phyloP scores from a whole-genome alignment of 2,329 filamentous ascomycete species.

The Parafenestella ontariensis region DNA sequence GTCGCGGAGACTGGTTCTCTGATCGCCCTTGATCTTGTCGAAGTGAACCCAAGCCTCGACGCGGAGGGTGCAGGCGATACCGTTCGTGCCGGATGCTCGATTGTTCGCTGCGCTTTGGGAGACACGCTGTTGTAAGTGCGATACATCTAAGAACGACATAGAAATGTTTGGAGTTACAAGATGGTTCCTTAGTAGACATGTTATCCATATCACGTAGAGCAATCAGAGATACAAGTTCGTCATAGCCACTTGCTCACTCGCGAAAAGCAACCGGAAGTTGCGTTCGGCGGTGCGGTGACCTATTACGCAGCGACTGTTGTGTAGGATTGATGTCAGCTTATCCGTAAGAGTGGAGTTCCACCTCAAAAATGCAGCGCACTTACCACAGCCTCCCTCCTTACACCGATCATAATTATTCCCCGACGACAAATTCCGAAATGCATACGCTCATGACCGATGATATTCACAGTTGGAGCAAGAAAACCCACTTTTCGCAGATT shows the following conservation, averaged over 20 bases:
- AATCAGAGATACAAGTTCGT: neutral
- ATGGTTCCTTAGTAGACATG: neutral
- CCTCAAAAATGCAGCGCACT: neutral
- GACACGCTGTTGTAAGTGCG: conserved; percentile 77
- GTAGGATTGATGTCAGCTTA: neutral
- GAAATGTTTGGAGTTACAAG: neutral
- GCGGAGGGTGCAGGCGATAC: conserved; percentile 78
- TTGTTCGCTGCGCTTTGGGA: conserved; percentile 89
- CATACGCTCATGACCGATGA: neutral
- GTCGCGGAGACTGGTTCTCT: conserved; percentile 64
- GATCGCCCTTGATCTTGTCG: conserved; percentile 65
- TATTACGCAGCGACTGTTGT: neutral
- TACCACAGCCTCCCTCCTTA: neutral
- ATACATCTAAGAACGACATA: neutral
- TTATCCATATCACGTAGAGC: neutral
- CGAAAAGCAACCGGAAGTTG: neutral
- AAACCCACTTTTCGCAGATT: neutral
- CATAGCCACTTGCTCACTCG: neutral
- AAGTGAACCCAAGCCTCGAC: conserved; percentile 59
- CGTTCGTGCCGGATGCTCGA: conserved; percentile 85
- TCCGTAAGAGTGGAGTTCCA: neutral
- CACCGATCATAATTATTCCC: too few relatives aligned
- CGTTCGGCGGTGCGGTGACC: neutral
- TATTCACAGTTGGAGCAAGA: neutral
- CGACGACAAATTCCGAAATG: neutral